Evolutionary conservation across 2,329 filamentous ascomycete genomes (phyloP), one percentile per base, ranked within the genome.

Genomic region (Catunica adiposa): DNA sequence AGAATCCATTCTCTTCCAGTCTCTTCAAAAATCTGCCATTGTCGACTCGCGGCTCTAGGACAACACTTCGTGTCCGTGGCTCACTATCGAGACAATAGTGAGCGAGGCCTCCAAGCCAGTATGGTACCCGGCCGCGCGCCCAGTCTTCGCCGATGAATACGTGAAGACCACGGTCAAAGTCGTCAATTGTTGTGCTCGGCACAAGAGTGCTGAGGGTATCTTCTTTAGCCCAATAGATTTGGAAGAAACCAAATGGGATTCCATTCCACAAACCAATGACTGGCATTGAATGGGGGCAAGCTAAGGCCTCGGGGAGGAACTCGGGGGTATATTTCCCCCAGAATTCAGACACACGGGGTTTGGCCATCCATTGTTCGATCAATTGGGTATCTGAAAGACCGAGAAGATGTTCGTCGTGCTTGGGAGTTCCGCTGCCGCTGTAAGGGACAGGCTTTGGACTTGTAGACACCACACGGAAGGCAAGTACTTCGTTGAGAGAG

Each of bases 191-290:
- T 2, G 78, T 75, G 22, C 75, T 75, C 0, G 81, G 75, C 3
- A 94, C 68, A 60, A 87, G 75, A 51, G 75, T 77, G 0, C 86
- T 88, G 0, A 98, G 67, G 0, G 74, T 71, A 64, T 97, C 92
- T 66, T 98, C 92, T 64, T 94, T 95, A 2, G 92, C 88, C 90
- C 92, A 98, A 70, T 98, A 98, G 34, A 98, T 77, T 71, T 98
- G 92, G 65, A 98, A 96, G 66, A 94, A 98, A 0, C 89, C 92
- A 69, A 97, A 98, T 0, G 90, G 90, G 59, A 90, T 84, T 9
- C 88, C 89, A 62, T 97, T 88, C 86, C 90, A 98, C 65, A 89
- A 83, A 0, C 86, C 92, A 59, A 97, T 90, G 0, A 83, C 88
- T 0, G 92, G 92, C 67, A 97, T 95, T 7, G 83, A 88, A 67